A percentile compares a stretch with the other conserved stretches of the same genome.
These are phyloP conservation scores for Forsythia suspensa DNA, from an alignment of 257 asterid genomes.

Conservation along the genomic window DNA sequence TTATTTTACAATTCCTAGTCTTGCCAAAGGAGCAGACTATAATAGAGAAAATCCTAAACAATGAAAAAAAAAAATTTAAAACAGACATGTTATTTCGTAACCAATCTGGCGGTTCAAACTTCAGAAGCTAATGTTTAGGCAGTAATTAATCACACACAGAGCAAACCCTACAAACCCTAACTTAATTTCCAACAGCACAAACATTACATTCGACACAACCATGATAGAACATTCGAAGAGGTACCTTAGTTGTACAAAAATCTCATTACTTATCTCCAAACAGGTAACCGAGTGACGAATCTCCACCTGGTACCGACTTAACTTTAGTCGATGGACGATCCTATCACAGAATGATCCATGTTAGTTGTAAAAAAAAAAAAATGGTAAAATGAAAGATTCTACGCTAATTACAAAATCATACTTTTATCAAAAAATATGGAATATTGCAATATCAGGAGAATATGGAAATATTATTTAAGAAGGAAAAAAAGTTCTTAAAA, in stretches of 20 bases:
- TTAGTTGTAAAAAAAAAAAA: not conserved
- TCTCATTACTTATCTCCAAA: constrained; percentile 50
- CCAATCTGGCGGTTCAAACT: not conserved
- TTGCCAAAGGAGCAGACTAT: not conserved
- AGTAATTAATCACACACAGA: not conserved
- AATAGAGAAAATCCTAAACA: not conserved
- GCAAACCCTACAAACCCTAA: constrained; percentile 34
- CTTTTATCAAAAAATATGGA: not conserved
- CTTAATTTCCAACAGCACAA: not conserved
- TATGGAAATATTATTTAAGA: not conserved
- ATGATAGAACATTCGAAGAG: not conserved
- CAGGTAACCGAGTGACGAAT: constrained; percentile 61
- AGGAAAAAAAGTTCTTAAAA: too few species aligned
- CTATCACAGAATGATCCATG: not conserved
- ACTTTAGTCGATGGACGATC: constrained; percentile 66
- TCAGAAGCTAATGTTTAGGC: not conserved
- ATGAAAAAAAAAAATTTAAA: not conserved
- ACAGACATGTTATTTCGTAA: not conserved
- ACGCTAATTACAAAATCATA: not conserved
- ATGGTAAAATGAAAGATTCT: not conserved
- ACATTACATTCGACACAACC: not conserved
- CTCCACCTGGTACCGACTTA: constrained; percentile 60
- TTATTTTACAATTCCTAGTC: not conserved
- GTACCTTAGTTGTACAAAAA: not conserved
- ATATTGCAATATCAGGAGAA: not conserved